Evolutionary conservation across 2,329 filamentous ascomycete species (phyloP), one percentile per base, ranked within the genome.

Genomic region (Exophiala mesophila): DNA sequence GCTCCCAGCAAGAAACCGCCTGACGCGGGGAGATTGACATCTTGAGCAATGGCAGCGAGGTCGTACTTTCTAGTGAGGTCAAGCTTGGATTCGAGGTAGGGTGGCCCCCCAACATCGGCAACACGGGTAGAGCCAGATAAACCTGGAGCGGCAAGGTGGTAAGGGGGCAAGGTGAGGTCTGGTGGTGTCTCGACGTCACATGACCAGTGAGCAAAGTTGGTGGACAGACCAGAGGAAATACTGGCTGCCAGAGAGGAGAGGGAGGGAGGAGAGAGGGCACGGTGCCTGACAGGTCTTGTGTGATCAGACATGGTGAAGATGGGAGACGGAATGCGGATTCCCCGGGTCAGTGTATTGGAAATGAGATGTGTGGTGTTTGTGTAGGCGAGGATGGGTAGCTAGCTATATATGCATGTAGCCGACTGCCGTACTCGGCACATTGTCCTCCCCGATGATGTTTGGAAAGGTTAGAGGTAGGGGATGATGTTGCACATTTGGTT

Each of bases 71-170:
- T 58, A 1, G 61, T 52, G 5, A 65, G 51, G 3, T 60, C 57
- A 0, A 67, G 65, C 0, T 20, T 34, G 0, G 68, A 68, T 8
- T 61, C 59, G 1, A 71, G 59, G 43, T 71, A 66, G 1, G 60
- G 54, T 17, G 65, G 66, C 0, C 69, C 70, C 3, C 70, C 70
- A 15, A 73, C 55, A 35, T 73, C 70, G 12, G 64, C 67, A 4
- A 71, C 58, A 26, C 58, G 58, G 21, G 62, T 56, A 3, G 59
- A 58, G 1, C 70, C 68, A 4, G 55, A 62, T 6, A 73, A 57
- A 0, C 70, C 70, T 2, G 58, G 39, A 3, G 60, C 58, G 1
- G 67, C 63, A 4, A 71, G 59, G 31, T 59, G 36, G 39, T 65
- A 71, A 0, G 67, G 67, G 1, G 60, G 18, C 13, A 56, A 9